Conservation (phyloP, 305 asterid species). For the Caryopteris hybrid region DNA sequence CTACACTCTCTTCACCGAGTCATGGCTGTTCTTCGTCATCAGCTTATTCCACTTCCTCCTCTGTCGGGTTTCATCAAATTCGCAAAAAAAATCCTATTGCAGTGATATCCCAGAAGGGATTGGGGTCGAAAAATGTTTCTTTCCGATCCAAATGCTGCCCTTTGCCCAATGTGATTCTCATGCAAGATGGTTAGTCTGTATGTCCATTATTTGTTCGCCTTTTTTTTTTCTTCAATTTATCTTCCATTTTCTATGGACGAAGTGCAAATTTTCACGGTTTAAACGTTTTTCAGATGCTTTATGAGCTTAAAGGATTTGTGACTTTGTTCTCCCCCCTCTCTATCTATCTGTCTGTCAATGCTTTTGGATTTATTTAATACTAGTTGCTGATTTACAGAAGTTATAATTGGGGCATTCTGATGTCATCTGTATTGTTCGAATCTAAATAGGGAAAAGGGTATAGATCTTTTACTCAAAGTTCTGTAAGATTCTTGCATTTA, state of each 20-base stretch:
- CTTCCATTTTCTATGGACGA: not conserved
- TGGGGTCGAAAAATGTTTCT: conserved; percentile 33
- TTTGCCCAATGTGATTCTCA: conserved; percentile 42
- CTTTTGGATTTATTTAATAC: not conserved
- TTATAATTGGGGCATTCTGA: not conserved
- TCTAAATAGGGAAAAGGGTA: not conserved
- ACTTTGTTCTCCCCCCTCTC: no score
- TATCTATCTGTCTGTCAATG: not conserved
- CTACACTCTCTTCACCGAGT: conserved; percentile 43
- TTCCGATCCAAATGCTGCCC: conserved; percentile 43
- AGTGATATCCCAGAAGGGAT: conserved; percentile 26
- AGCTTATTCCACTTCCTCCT: conserved; percentile 37
- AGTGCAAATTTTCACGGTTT: not conserved
- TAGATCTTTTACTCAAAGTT: not conserved
- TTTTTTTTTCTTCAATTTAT: not conserved
- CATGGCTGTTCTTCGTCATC: conserved; percentile 44
- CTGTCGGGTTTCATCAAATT: conserved; percentile 34
- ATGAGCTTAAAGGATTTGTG: conserved; percentile 2
- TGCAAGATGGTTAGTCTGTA: conserved; percentile 66
- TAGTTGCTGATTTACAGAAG: not conserved
- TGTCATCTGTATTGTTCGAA: not conserved
- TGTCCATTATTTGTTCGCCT: not conserved
- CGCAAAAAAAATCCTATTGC: conserved; percentile 26
- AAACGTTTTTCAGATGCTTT: not conserved
- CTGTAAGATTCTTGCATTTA: no score